phyloP scores from a whole-genome alignment of 305 asterid genomes.

The Solanum hybrid region DNA sequence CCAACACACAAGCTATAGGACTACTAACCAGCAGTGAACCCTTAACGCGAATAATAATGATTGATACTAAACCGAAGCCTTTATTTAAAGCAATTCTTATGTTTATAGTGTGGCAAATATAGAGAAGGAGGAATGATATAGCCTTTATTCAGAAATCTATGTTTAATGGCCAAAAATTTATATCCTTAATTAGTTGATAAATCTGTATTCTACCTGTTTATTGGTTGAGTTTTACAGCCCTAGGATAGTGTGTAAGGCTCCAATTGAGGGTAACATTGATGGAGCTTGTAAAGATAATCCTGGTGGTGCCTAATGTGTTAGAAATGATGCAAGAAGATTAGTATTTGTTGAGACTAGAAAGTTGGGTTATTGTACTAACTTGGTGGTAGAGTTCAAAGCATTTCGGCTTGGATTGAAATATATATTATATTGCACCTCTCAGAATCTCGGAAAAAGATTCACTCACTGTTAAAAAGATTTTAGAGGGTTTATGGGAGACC shows the following conservation, averaged over 20 bases:
- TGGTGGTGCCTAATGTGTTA: neutral
- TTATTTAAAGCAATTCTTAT: neutral
- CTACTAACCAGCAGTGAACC: too few species aligned
- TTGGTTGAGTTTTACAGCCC: neutral
- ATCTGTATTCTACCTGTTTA: neutral
- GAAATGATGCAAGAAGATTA: neutral
- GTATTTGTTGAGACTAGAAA: neutral
- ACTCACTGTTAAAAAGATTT: neutral
- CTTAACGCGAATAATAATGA: too few species aligned
- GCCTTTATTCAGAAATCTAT: neutral
- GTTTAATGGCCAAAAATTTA: neutral
- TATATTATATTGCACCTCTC: too few species aligned
- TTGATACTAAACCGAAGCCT: neutral
- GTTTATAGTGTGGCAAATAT: neutral
- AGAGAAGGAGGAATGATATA: neutral
- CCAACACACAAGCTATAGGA: too few species aligned
- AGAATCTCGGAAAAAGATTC: too few species aligned
- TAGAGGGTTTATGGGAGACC: neutral
- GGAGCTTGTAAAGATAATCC: neutral
- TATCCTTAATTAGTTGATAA: neutral
- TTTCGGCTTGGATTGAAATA: neutral
- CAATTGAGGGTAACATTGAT: neutral
- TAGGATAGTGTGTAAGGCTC: neutral
- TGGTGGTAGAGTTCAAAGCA: neutral
- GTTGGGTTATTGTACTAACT: neutral